Evolutionary conservation across 2,329 filamentous ascomycete species (phyloP).

Genomic region (Aspergillus calidoustus): DNA sequence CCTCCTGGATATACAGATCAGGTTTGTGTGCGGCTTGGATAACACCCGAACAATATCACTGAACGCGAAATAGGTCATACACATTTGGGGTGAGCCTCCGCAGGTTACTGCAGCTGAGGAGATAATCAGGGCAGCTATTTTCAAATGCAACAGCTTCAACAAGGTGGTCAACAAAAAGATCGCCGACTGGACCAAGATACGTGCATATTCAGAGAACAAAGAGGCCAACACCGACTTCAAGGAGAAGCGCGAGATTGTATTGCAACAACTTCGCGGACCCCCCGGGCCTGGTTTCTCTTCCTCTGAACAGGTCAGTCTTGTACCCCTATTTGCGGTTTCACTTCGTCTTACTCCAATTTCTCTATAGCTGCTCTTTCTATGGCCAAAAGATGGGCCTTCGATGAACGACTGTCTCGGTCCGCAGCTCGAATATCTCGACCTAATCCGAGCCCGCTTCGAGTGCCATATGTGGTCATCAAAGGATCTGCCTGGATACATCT

Average conservation of each 20-base stretch:
- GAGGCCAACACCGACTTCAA: constrained; percentile 29
- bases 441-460: constrained; percentile 45
- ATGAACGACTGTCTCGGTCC: constrained; percentile 47
- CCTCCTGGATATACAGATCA: constrained; percentile 29
- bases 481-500: constrained; percentile 35
- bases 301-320: constrained; percentile 32
- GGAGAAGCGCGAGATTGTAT: constrained; percentile 28
- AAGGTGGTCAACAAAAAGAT: constrained; percentile 22
- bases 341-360: constrained; percentile 1
- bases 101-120: constrained; percentile 31
- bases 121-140: constrained; percentile 25
- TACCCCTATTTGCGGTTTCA: not conserved
- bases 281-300: constrained; percentile 29
- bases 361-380: constrained; percentile 46
- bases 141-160: constrained; percentile 21
- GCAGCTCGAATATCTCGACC: constrained; percentile 51
- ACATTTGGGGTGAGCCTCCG: constrained; percentile 32
- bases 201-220: constrained; percentile 29
- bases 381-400: constrained; percentile 50
- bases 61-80: constrained; percentile 26
- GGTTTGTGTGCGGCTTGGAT: constrained; percentile 21
- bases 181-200: constrained; percentile 30
- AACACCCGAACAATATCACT: not conserved
- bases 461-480: constrained; percentile 48
- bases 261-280: constrained; percentile 32